Evolutionary conservation across 768 basidiomycete genomes (phyloP), one percentile per base, ranked within the genome.

Genomic region (Leccinum truebloodii): DNA sequence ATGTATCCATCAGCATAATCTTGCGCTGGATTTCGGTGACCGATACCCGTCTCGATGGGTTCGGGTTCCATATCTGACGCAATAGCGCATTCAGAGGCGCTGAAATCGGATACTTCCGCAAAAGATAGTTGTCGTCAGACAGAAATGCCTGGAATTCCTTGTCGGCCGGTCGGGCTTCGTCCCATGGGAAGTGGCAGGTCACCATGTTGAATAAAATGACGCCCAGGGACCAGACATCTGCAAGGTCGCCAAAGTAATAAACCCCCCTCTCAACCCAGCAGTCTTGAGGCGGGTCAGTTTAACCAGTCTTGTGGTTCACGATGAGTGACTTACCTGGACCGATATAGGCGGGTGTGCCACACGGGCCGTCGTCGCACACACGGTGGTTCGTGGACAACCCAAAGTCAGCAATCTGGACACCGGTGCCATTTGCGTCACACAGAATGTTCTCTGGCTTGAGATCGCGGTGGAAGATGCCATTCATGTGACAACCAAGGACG

Each of bases 181-280:
- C 54, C 68, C 68, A 69, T 10, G 68, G 66, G 22, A 32, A 62
- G 14, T 26, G 44, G 14, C 86, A 84, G 56, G 87, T 87, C 55
- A 90, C 85, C 77, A 96, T 85, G 75, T 93, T 95, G 69, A 88
- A 84, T 53, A 96, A 83, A 63, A 96, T 90, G 55, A 96, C 81
- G 12, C 88, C 89, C 20, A 90, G 72, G 16, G 89, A 80, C 89
- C 89, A 91, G 59, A 89, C 78, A 63, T 91, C 89, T 16, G 26
- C 80, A 28, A 69, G 26, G 48, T 60, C 61, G 1, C 63, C 61
- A n/a, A 67, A 60, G 39, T 66, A 68, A 2, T 10, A 46, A 2
- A 53, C 62, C 4, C 76, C 67, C 41, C 75, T 64, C 39, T 80
- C 77, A 52, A 79, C 78, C 59, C 86, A 78, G 61, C 86, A 87